Conservation (phyloP, 305 asterid species). For the Solanum hybrid region DNA sequence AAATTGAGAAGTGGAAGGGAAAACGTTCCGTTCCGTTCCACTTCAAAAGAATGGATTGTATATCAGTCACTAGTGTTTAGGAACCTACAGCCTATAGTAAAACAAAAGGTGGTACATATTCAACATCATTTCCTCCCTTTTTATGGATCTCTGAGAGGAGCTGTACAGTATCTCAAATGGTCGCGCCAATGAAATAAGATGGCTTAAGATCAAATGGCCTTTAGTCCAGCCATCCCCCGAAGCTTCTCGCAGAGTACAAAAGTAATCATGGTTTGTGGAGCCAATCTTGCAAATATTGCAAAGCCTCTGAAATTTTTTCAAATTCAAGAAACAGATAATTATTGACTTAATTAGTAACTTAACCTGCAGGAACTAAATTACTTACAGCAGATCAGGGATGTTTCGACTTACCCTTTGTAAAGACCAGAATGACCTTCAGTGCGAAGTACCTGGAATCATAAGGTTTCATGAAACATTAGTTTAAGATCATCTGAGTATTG, state of each 20-base stretch:
- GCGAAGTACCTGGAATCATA: slow-evolving; percentile 57
- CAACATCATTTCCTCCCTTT: neutral
- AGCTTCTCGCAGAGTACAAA: slow-evolving; percentile 83
- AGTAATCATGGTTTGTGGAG: slow-evolving; percentile 86
- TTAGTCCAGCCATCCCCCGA: slow-evolving; percentile 63
- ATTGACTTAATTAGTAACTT: neutral
- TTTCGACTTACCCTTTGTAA: slow-evolving; percentile 78
- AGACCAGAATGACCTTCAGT: slow-evolving; percentile 89
- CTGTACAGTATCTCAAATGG: neutral
- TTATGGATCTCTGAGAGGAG: neutral
- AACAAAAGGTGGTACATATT: neutral
- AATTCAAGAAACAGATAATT: neutral
- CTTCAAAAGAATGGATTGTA: slow-evolving; percentile 5
- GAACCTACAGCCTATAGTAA: neutral
- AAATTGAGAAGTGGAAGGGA: neutral
- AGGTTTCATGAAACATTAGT: neutral
- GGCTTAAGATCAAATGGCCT: slow-evolving; percentile 44
- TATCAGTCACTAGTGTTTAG: neutral
- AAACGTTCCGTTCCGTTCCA: neutral
- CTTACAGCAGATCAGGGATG: neutral
- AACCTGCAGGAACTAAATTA: neutral
- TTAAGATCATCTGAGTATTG: neutral
- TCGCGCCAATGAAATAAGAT: neutral
- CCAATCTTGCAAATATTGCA: slow-evolving; percentile 80
- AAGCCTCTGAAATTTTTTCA: slow-evolving; percentile 48